Base-by-base conservation (phyloP, 768 basidiomycete genomes). In the Suillus lakei region DNA sequence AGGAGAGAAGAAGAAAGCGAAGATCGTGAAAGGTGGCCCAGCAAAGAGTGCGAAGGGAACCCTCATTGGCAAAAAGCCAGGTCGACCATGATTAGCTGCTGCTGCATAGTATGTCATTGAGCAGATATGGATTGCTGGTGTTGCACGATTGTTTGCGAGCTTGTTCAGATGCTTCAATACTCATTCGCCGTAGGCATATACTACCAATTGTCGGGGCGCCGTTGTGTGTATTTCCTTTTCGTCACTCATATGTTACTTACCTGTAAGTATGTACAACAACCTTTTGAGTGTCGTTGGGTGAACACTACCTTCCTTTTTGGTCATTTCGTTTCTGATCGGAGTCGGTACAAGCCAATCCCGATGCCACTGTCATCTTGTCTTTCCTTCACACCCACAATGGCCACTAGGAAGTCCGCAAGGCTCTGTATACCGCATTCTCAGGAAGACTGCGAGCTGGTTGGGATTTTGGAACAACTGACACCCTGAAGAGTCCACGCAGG, bases 1-100 rank as follows among this genome's bases (percentile, higher is more conserved):
- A 55, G 80, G 81, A 3, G 85, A 85, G 74, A 88, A 85, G 80
- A 91, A 91, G 78, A 90, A 88, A 76, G 82, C 78, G 60, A 82
- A 77, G 67, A 65, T 79, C 12, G 64, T 76, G 46, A 74, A 76
- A 64, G 69, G 76, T 23, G 74, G 78, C 67, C 77, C 77, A 12
- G 76, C 78, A 34, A 86, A 84, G 75, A 86, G 84, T 64, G 84
- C 83, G 43, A 91, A 91, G 79, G 79, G 81, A 65, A 76, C 74
- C 50, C 66, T 89, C 61, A 74, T 88, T 43, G 88, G 88, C 43
- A 88, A 81, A 72, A 88, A 85, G 73, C 80, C 73, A 59, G 78
- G 75, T 4, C 78, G 80, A 70, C 51, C 58, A 13, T 75, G 68
- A 73, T 36, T 76, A 48, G 18, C 32, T 51, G 58, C 36, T 34